A percentile compares a stretch with the other conserved stretches of the same genome.
These are phyloP conservation scores for Bryoerythrophyllum caledonicum DNA, from an alignment of 225 moss, liverwort and hornwort genomes.

Conservation along the genomic window DNA sequence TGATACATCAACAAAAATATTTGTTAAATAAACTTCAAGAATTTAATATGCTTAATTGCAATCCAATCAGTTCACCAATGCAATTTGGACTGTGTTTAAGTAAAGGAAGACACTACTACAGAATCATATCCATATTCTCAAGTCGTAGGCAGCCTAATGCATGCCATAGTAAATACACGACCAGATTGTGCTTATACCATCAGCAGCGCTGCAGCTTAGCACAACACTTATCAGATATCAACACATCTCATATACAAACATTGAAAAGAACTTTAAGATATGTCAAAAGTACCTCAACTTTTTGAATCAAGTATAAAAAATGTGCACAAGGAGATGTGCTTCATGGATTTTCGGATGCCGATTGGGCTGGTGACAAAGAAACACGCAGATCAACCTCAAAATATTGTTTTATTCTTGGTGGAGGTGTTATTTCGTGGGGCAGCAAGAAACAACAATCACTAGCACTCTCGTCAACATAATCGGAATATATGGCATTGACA, in stretches of 20 bases:
- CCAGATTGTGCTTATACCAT: background rate
- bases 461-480: background rate
- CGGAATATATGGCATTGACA: background rate
- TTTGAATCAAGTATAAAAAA: background rate
- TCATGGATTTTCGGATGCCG: background rate
- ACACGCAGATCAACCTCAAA: background rate
- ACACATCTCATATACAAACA: background rate
- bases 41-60: background rate
- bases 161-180: background rate
- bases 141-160: background rate
- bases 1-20: background rate
- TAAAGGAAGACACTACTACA: background rate
- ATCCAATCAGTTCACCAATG: background rate
- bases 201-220: background rate
- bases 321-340: background rate
- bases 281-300: background rate
- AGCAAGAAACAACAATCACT: background rate
- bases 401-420: background rate
- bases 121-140: background rate
- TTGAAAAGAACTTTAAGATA: background rate
- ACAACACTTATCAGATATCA: background rate
- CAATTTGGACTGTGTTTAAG: background rate
- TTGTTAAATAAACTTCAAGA: background rate
- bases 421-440: background rate
- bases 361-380: background rate